Percentiles rank a stretch among this genome's conserved stretches.
Evolutionary conservation across 192 early-diverging fungal species (phyloP).

Genomic region (Cladochytrium replicatum): DNA sequence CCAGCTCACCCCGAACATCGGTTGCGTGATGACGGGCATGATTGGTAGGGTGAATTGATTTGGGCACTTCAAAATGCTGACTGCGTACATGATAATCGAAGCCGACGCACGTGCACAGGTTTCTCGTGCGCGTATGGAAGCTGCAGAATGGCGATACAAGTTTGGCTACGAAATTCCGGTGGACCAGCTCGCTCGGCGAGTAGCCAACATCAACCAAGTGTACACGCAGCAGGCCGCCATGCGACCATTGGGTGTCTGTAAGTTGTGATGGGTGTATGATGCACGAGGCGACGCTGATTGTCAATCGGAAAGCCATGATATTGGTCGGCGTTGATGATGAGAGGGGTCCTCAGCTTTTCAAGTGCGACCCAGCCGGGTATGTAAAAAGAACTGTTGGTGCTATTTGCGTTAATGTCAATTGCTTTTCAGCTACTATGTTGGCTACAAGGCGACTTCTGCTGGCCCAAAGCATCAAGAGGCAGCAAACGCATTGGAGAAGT

Average conservation of each 20-base stretch:
- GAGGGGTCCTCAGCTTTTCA: slow-evolving; percentile 93
- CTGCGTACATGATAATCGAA: slow-evolving; percentile 5
- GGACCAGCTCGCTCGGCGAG: slow-evolving; percentile 93
- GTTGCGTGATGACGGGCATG: slow-evolving; percentile 98
- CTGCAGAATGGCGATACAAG: slow-evolving; percentile 98
- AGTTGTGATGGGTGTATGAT: slow-evolving; percentile 24
- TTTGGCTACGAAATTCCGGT: slow-evolving; percentile 95
- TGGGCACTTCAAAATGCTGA: slow-evolving; percentile 1
- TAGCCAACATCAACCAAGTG: slow-evolving; percentile 98
- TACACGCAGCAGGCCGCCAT: slow-evolving; percentile 99
- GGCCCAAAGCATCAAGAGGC: slow-evolving; percentile 95
- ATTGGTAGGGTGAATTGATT: slow-evolving; percentile 41
- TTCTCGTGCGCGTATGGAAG: slow-evolving; percentile 83
- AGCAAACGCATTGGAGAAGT: slow-evolving; percentile 95
- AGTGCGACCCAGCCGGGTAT: slow-evolving; percentile 91
- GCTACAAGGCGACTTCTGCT: slow-evolving; percentile 90
- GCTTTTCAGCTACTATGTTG: slow-evolving; percentile 69
- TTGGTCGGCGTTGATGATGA: slow-evolving; percentile 94
- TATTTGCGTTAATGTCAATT: neutral
- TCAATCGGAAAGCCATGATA: slow-evolving; percentile 68
- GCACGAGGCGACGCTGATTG: slow-evolving; percentile 10
- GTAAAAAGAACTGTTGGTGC: neutral
- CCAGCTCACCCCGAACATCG: slow-evolving; percentile 82
- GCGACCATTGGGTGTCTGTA: slow-evolving; percentile 92
- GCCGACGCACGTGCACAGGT: slow-evolving; percentile 94